phyloP scores from a whole-genome alignment of 176 grass and related monocot species.

The Carex cristatella region DNA sequence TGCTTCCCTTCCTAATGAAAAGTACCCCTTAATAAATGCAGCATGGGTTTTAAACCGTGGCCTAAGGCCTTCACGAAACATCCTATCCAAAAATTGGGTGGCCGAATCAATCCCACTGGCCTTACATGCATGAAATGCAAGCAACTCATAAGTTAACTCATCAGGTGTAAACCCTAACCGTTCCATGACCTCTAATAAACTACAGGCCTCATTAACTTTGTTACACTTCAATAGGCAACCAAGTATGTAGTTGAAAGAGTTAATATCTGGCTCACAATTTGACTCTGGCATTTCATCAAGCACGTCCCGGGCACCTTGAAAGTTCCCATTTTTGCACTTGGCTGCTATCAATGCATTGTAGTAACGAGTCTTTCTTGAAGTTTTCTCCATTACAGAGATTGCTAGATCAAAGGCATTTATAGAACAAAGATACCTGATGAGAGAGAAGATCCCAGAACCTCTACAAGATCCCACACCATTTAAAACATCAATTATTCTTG shows the following conservation, averaged over 20 bases:
- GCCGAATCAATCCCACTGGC: slow-evolving; percentile 52
- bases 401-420: slow-evolving; percentile 51
- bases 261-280: slow-evolving; percentile 50
- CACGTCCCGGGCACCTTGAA: slow-evolving; percentile 49
- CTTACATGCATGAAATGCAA: slow-evolving; percentile 63
- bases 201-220: slow-evolving; percentile 49
- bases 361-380: slow-evolving; percentile 40
- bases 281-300: slow-evolving; percentile 67
- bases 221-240: slow-evolving; percentile 65
- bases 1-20: slow-evolving; percentile 32
- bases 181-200: slow-evolving; percentile 76
- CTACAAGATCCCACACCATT: slow-evolving; percentile 40
- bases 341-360: slow-evolving; percentile 63
- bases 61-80: slow-evolving; percentile 48
- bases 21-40: slow-evolving; percentile 76
- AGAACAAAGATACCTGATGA: slow-evolving; percentile 53
- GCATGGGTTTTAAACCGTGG: slow-evolving; percentile 60
- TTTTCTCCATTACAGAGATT: slow-evolving; percentile 48
- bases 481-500: slow-evolving; percentile 21
- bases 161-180: slow-evolving; percentile 31
- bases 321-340: slow-evolving; percentile 53
- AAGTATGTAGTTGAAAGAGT: slow-evolving; percentile 78
- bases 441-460: slow-evolving; percentile 64
- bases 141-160: slow-evolving; percentile 52
- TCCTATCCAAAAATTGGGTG: slow-evolving; percentile 40